These are phyloP conservation scores for Westerdykella aurantiaca DNA, from an alignment of 2,329 filamentous ascomycete genomes.

Conservation along the genomic window DNA sequence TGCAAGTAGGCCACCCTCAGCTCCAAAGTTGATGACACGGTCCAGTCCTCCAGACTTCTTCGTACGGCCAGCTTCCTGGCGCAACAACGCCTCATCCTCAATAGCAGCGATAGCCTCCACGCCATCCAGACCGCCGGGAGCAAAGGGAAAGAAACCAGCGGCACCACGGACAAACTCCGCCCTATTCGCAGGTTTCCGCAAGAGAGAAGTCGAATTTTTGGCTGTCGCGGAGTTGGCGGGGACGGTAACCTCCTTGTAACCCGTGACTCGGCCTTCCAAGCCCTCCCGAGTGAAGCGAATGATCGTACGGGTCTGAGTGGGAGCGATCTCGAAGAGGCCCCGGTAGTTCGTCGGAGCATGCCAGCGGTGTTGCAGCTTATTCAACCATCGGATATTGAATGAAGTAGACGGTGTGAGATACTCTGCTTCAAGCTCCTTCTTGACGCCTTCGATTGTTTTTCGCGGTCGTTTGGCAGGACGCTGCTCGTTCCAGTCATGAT, in stretches of 20 bases:
- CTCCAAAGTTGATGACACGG: constrained; percentile 75
- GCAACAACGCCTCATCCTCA: constrained; percentile 66
- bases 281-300: constrained; percentile 89
- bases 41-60: constrained; percentile 55
- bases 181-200: constrained; percentile 76
- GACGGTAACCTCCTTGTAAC: constrained; percentile 90
- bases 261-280: constrained; percentile 84
- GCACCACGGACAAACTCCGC: constrained; percentile 90
- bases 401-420: constrained; percentile 73
- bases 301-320: constrained; percentile 90
- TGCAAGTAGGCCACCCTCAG: constrained; percentile 71
- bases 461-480: constrained; percentile 49
- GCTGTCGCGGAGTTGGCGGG: constrained; percentile 83
- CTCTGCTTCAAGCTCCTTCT: constrained; percentile 64
- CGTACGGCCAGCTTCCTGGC: constrained; percentile 41
- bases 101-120: constrained; percentile 79
- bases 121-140: constrained; percentile 80
- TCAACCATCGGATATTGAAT: constrained; percentile 83
- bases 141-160: constrained; percentile 90
- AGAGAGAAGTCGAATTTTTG: constrained; percentile 88
- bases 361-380: constrained; percentile 85
- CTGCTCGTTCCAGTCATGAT: constrained; percentile 42
- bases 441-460: constrained; percentile 57
- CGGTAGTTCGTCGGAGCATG: constrained; percentile 72
- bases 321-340: constrained; percentile 80